Evolutionary conservation across 495 filamentous ascomycete species (phyloP).

Genomic region (Bombardia bombarda): DNA sequence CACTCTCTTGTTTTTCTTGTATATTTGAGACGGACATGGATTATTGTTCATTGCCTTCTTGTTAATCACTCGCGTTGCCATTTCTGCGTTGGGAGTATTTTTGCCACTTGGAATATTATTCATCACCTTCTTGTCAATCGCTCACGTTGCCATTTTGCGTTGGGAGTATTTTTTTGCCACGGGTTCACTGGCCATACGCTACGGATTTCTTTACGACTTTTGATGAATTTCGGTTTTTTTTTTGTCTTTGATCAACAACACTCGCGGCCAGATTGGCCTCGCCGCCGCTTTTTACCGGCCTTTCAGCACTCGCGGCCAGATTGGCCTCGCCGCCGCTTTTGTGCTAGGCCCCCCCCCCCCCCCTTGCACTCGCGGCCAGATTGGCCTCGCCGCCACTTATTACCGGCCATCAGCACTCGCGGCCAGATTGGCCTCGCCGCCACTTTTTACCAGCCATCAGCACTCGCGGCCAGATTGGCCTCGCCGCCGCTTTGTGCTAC

Average conservation of each 20-base stretch:
- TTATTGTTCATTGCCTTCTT: not conserved
- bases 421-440: too few relatives aligned
- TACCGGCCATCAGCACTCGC: too few relatives aligned
- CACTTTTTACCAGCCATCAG: too few relatives aligned
- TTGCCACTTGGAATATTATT: not conserved
- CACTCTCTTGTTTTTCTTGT: conserved; percentile 13
- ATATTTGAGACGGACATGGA: conserved; percentile 1
- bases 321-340: too few relatives aligned
- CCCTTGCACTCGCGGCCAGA: too few relatives aligned
- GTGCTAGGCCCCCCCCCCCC: too few relatives aligned
- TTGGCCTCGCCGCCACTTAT: too few relatives aligned
- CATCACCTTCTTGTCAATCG: conserved; percentile 27
- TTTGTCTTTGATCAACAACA: not conserved
- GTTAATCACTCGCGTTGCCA: not conserved
- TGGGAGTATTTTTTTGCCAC: conserved; percentile 15
- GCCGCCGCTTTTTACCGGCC: not conserved
- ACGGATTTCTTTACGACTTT: conserved; percentile 23
- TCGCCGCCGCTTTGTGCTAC: too few relatives aligned
- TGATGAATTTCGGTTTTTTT: conserved; percentile 18
- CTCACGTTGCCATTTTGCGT: conserved; percentile 22
- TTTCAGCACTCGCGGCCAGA: too few relatives aligned
- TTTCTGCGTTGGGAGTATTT: conserved; percentile 6
- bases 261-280: not conserved
- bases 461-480: too few relatives aligned
- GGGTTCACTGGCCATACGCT: conserved; percentile 21